Base-by-base conservation (phyloP, 1,284 basidiomycete species). In the Tilletia caries region DNA sequence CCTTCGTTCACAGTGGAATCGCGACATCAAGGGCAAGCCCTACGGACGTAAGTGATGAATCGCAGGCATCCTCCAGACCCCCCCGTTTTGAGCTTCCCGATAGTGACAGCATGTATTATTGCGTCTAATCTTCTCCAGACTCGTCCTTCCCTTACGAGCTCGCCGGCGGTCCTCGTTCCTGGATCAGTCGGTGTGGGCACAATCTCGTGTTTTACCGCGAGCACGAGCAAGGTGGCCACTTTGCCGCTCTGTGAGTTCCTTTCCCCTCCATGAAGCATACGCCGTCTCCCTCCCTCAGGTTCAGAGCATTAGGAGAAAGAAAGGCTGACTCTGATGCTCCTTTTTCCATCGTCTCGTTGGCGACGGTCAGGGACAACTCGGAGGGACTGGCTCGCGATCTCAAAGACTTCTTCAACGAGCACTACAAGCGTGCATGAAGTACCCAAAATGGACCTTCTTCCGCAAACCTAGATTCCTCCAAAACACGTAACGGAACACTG, bases 161-260 rank as follows among this genome's bases (percentile, higher is more conserved):
- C 5, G 54, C 71, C 8, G 72, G 69, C 2, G 66, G 71, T 1
- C 77, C 77, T 1, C 69, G 64, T 18, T 69, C 68, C 52, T 79
- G 75, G 76, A 12, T 79, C 25, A 8, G 23, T 10, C 67, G 71
- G 50, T 72, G 69, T 25, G 20, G 60, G 1, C 65, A 76, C 67
- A 73, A 79, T 27, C 70, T 71, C 60, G 70, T 73, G 34, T 73
- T 44, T 27, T 71, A 71, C 70, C 73, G 70, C 62, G 60, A 71
- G 67, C 76, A 77, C 64, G 74, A 78, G 2, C 71, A 66, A 43
- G 77, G 77, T 23, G 77, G 77, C 32, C 77, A 79, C 67, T 79
- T 79, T 71, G 77, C 77, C 46, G 77, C 74, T 1, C 64, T 77
- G 74, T 77, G 64, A 76, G 76, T 76, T 1, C 46, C 29, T 50